phyloP scores from a whole-genome alignment of 768 basidiomycete genomes.

The Melanogaster broomeanus region DNA sequence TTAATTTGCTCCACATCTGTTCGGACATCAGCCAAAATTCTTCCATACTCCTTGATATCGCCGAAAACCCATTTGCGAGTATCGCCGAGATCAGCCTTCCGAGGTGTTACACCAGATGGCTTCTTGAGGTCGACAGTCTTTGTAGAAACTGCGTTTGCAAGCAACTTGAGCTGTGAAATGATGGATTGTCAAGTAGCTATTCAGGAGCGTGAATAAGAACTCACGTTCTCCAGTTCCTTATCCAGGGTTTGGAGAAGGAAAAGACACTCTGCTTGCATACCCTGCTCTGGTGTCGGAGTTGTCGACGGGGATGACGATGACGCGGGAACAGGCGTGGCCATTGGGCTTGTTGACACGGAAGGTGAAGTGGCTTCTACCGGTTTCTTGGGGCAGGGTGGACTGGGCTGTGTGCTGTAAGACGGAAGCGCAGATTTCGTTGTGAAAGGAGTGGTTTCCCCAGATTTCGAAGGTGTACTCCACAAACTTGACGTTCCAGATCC shows the following conservation, averaged over 20 bases:
- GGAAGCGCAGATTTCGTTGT: slow-evolving; percentile 3
- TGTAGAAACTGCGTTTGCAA: slow-evolving; percentile 40
- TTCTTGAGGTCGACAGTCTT: slow-evolving; percentile 39
- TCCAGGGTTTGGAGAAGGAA: slow-evolving; percentile 47
- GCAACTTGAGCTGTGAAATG: slow-evolving; percentile 41
- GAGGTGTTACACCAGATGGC: slow-evolving; percentile 38
- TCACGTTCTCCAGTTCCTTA: slow-evolving; percentile 61
- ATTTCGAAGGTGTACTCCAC: slow-evolving; percentile 9
- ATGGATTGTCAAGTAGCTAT: not conserved
- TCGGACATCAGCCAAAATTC: slow-evolving; percentile 35
- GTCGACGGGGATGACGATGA: slow-evolving; percentile 5
- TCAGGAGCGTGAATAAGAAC: slow-evolving; percentile 24
- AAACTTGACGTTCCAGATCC: slow-evolving; percentile 1
- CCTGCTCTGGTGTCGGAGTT: slow-evolving; percentile 41
- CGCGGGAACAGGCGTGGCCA: slow-evolving; percentile 1
- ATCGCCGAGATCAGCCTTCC: slow-evolving; percentile 48
- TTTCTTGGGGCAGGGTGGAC: slow-evolving; percentile 5
- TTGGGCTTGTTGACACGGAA: not conserved
- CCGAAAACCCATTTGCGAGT: slow-evolving; percentile 52
- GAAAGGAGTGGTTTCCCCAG: not conserved
- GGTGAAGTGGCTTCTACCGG: not conserved
- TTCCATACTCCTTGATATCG: slow-evolving; percentile 55
- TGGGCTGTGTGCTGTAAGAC: slow-evolving; percentile 13
- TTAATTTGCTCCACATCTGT: slow-evolving; percentile 54
- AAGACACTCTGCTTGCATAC: slow-evolving; percentile 69